phyloP scores from a whole-genome alignment of 2,329 filamentous ascomycete species.

The Alternaria conjuncta region DNA sequence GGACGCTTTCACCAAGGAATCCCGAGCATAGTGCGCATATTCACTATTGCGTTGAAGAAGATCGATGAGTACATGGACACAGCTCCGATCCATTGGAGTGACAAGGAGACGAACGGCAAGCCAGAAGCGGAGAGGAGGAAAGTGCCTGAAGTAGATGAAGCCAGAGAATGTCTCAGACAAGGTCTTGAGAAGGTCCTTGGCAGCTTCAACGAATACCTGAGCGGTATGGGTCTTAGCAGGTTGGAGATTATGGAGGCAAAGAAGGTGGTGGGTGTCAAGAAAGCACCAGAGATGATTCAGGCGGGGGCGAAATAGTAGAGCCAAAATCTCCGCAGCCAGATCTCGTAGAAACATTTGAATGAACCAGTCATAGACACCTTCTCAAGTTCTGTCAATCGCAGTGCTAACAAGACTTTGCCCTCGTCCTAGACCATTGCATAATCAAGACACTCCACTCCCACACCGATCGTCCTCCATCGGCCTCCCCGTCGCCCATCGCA shows the following conservation, averaged over 20 bases:
- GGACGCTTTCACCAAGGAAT: slow-evolving; percentile 88
- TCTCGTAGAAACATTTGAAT: not conserved
- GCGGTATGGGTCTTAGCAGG: slow-evolving; percentile 71
- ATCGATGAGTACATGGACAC: slow-evolving; percentile 70
- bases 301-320: not conserved
- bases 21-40: slow-evolving; percentile 72
- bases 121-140: slow-evolving; percentile 54
- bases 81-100: slow-evolving; percentile 78
- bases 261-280: slow-evolving; percentile 26
- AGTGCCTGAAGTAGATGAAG: slow-evolving; percentile 71
- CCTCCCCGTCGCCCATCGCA: not conserved
- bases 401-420: not conserved
- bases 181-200: slow-evolving; percentile 70
- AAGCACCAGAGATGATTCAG: slow-evolving; percentile 34
- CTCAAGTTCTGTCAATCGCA: not conserved
- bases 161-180: slow-evolving; percentile 69
- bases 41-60: slow-evolving; percentile 71
- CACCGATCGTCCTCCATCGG: not conserved
- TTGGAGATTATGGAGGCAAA: slow-evolving; percentile 72
- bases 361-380: not conserved
- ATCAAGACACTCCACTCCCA: too few species aligned
- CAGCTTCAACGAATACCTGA: slow-evolving; percentile 76
- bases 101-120: slow-evolving; percentile 62
- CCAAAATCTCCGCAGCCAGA: not conserved
- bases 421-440: not conserved